Evolutionary conservation across 805 yeast genomes (phyloP), one percentile per base, ranked within the genome.

Genomic region (Myxozyma neotropica): DNA sequence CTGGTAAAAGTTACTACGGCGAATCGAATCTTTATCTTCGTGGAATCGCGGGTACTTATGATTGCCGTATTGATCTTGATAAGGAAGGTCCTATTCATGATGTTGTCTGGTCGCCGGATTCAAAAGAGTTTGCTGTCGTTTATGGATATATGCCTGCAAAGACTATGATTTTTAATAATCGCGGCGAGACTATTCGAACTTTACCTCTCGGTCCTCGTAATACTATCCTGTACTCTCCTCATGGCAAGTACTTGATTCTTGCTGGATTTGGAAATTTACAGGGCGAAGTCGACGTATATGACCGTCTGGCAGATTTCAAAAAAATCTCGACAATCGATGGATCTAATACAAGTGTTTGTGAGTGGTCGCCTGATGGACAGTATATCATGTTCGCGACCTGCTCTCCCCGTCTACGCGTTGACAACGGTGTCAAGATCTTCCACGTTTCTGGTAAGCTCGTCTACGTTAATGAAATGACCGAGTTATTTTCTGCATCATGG

Each of bases 231-330:
- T 94, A 89, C 74, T 91, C 98, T 7, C 99, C 99, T 5, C 96
- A 92, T 70, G 97, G 95, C 39, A 84, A 89, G 68, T 93, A 84
- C 69, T 86, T 95, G 51, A 78, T 94, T 61, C 93, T 92, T 63
- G 98, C 97, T 8, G 99, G 99, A 2, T 94, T 94, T 75, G 99
- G 99, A 69, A 94, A 94, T 75, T 82, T 94, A 73, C 97, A 93
- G 77, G 99, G 99, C 62, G 84, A 92, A 15, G 95, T 94, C 59
- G 98, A 95, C 73, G 87, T 94, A 62, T 85, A 91, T 72, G 99
- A 94, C 77, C 88, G 97, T 72, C 89, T 85, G 73, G 85, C 87
- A 71, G 87, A 88, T 74, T 93, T 91, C 73, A 76, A 80, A 57
- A 88, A 89, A 73, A 83, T 94, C 54, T 80, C 91, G 21, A 81